These are phyloP conservation scores for Fagus crenata DNA, from an alignment of 306 rosid species.

Conservation along the genomic window DNA sequence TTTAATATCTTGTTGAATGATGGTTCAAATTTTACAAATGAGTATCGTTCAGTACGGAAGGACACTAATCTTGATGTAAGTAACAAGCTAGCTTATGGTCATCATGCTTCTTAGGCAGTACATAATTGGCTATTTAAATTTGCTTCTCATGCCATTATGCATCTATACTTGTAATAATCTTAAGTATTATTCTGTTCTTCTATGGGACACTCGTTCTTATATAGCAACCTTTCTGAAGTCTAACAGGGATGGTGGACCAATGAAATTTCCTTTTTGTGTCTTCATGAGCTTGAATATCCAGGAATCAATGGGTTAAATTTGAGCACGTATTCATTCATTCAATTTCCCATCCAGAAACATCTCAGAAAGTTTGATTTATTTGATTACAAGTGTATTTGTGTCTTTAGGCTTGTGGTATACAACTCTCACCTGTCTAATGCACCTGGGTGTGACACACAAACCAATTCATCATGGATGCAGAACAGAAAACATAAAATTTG, in stretches of 20 bases:
- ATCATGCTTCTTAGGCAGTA: neutral
- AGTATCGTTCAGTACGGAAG: conserved; percentile 69
- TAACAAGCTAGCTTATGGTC: conserved; percentile 31
- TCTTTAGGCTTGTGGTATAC: neutral
- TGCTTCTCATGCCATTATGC: neutral
- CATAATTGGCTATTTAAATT: neutral
- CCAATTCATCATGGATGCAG: too few relatives aligned
- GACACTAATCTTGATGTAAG: conserved; percentile 92
- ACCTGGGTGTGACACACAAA: neutral
- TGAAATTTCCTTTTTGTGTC: neutral
- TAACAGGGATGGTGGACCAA: neutral
- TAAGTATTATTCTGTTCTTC: neutral
- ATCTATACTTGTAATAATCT: neutral
- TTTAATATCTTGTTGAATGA: conserved; percentile 65
- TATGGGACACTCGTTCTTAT: neutral
- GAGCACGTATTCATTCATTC: neutral
- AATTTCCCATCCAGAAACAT: neutral
- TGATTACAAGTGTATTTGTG: neutral
- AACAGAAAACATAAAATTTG: too few relatives aligned
- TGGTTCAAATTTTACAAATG: conserved; percentile 60
- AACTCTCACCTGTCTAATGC: neutral
- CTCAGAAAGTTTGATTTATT: neutral
- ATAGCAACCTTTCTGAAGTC: neutral
- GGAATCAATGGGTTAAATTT: neutral
- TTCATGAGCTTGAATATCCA: neutral